phyloP scores from a whole-genome alignment of 2,329 filamentous ascomycete genomes.

The Aspergillus jensenii region DNA sequence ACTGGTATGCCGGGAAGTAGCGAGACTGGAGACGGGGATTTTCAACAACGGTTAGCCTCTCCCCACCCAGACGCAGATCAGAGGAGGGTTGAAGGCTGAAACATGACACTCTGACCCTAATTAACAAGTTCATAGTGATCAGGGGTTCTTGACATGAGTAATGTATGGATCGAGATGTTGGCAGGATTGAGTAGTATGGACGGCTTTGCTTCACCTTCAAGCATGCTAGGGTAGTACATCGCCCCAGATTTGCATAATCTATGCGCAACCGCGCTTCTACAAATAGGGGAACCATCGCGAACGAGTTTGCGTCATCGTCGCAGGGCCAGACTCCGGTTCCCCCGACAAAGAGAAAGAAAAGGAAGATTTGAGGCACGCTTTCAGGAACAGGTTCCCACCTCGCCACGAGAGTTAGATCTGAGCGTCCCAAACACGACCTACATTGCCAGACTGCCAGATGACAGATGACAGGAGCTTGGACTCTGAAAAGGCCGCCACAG shows the following conservation, averaged over 20 bases:
- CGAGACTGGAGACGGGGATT: constrained; percentile 1
- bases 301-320: neutral
- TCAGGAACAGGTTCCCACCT: neutral
- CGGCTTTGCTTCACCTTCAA: neutral
- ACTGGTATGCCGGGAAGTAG: neutral
- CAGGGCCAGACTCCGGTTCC: neutral
- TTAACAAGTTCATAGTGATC: neutral
- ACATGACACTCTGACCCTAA: neutral
- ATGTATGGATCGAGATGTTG: neutral
- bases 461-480: constrained; percentile 7
- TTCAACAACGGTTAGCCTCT: neutral
- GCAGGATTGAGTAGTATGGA: neutral
- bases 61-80: neutral
- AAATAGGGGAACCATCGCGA: neutral
- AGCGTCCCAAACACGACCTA: neutral
- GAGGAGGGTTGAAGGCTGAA: neutral
- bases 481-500: neutral
- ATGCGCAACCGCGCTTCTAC: neutral
- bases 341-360: neutral
- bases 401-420: neutral
- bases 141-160: neutral
- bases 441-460: neutral
- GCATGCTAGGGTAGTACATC: neutral
- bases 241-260: neutral
- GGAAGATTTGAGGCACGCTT: neutral